Evolutionary conservation across 192 early-diverging fungal species (phyloP), one percentile per base, ranked within the genome.

Genomic region (Coemansia furcata): DNA sequence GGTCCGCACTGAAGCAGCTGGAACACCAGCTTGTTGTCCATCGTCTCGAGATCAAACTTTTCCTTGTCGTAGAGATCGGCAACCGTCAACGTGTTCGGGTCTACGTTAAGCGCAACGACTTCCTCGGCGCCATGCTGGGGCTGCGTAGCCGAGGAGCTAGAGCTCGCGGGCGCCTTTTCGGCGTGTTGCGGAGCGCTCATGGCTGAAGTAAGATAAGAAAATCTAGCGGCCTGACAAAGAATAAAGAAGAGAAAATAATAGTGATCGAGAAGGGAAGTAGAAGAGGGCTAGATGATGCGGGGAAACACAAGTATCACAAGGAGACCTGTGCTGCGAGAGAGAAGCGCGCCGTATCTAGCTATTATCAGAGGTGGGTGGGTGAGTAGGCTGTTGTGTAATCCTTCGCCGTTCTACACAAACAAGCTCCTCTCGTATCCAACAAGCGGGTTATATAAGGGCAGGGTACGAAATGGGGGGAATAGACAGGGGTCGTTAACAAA

Each of bases 11-110:
- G 88, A 29, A 91, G 77, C 26, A 91, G 74, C 63, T 85, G 84
- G 78, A 87, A 89, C 11, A 91, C 87, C 68, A 89, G 84, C 43
- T 81, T 85, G 63, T 88, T 88, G 64, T 89, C 89, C 90, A 91
- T 90, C 54, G 90, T 91, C 44, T 88, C 88, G 60, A 91, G 82
- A 69, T 91, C 90, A 66, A 86, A 89, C 83, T 90, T 91, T 29
- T 91, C 90, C 85, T 91, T 91, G 83, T 91, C 86, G 80, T 91
- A 91, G 47, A 91, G 85, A 74, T 91, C 90, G 65, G 88, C 80
- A 26, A 87, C 87, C 37, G 87, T 86, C 75, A 91, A 76, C 11
- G 86, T 87, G 63, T 74, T 82, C 23, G 85, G 74, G 71, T 87
- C 85, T 42, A 85, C 84, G 73, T 86, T 82, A 66, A 86, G 82